phyloP scores from a whole-genome alignment of 2,329 filamentous ascomycete genomes.

The Alternaria sp. region DNA sequence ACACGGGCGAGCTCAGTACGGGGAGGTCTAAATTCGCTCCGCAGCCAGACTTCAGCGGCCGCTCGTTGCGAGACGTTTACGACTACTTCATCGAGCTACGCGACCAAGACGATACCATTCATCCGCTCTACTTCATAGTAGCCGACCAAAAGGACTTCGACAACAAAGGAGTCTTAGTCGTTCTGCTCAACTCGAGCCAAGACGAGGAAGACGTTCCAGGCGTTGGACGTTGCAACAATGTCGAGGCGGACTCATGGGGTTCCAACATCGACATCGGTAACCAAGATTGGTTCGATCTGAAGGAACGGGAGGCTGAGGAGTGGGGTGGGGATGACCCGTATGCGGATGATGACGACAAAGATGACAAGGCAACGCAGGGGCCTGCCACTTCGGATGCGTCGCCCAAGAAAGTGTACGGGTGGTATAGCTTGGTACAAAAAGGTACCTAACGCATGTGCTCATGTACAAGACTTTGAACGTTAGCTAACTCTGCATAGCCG shows the following conservation, averaged over 20 bases:
- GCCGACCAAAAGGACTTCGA: not conserved
- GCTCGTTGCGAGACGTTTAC: slow-evolving; percentile 4
- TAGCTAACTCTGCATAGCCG: not conserved
- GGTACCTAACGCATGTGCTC: not conserved
- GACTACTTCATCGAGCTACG: slow-evolving; percentile 1
- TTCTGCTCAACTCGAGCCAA: slow-evolving; percentile 2
- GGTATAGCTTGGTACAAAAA: slow-evolving; percentile 1
- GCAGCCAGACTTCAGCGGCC: slow-evolving; percentile 1
- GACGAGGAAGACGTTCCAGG: slow-evolving; percentile 1
- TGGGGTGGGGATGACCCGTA: not conserved
- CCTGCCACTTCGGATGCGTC: not conserved
- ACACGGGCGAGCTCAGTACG: not conserved
- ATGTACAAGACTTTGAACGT: not conserved
- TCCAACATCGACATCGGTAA: slow-evolving; percentile 2
- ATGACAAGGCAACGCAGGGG: not conserved
- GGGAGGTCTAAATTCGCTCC: not conserved
- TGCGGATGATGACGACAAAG: not conserved
- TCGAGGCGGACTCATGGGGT: slow-evolving; percentile 1
- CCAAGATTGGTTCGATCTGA: slow-evolving; percentile 6
- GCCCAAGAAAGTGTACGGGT: not conserved
- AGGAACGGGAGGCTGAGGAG: not conserved
- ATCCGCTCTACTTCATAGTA: slow-evolving; percentile 5
- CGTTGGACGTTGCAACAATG: slow-evolving; percentile 1
- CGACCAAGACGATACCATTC: slow-evolving; percentile 3
- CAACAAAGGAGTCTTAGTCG: not conserved